Percentiles rank a stretch among this genome's conserved stretches.
Conservation (phyloP, 2,329 filamentous ascomycete species). For the Fusarium robinianum region DNA sequence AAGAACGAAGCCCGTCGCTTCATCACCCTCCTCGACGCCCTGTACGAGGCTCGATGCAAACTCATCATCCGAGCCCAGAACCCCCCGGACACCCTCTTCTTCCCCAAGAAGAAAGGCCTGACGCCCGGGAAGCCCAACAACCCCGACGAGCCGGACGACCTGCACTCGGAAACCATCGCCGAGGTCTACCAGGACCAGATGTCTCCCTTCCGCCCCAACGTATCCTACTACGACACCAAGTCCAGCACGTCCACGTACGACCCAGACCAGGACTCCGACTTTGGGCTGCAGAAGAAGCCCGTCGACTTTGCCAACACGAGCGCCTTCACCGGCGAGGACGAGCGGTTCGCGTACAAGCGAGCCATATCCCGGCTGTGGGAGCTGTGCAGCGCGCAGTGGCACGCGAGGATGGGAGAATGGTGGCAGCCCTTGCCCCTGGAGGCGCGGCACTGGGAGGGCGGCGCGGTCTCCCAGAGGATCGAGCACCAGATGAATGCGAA, state of each 20-base stretch:
- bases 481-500: constrained; percentile 6
- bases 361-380: constrained; percentile 81
- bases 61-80: constrained; percentile 69
- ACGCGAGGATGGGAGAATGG: constrained; percentile 66
- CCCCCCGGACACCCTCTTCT: constrained; percentile 76
- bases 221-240: constrained; percentile 64
- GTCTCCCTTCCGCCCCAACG: constrained; percentile 78
- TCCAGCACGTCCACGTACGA: constrained; percentile 54
- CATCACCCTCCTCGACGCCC: constrained; percentile 78
- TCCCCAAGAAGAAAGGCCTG: constrained; percentile 59
- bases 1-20: constrained; percentile 83
- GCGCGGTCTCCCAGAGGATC: constrained; percentile 33
- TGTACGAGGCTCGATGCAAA: constrained; percentile 82
- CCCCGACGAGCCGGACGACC: constrained; percentile 41
- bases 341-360: constrained; percentile 79
- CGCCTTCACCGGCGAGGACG: constrained; percentile 79
- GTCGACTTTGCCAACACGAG: constrained; percentile 70
- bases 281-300: constrained; percentile 46
- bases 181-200: constrained; percentile 80
- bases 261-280: constrained; percentile 62
- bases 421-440: constrained; percentile 71
- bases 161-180: constrained; percentile 50
- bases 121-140: constrained; percentile 6
- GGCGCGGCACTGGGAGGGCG: constrained; percentile 68
- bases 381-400: constrained; percentile 75